These are phyloP conservation scores for Discostella stelligera DNA, from an alignment of 352 stramenopile species.

Conservation along the genomic window DNA sequence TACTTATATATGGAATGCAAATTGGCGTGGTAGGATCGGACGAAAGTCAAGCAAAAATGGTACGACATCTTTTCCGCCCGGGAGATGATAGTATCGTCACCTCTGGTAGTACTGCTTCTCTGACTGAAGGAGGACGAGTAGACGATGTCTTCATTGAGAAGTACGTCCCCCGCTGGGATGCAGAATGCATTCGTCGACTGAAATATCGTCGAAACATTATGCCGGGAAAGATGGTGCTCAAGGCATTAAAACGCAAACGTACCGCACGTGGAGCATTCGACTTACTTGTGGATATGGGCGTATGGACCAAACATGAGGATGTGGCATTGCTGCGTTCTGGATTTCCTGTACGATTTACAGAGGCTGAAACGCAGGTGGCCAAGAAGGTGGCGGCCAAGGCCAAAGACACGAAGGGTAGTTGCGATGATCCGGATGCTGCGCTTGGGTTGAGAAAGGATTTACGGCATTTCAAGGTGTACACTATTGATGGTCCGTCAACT, in stretches of 20 bases:
- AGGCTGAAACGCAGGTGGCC: conserved; percentile 27
- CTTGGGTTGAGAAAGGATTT: conserved; percentile 67
- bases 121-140: neutral
- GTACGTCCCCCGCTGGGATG: conserved; percentile 28
- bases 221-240: conserved; percentile 53
- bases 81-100: conserved; percentile 9
- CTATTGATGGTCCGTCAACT: conserved; percentile 67
- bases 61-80: conserved; percentile 51
- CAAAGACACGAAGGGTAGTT: conserved; percentile 12
- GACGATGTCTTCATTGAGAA: conserved; percentile 4
- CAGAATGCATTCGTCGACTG: conserved; percentile 44
- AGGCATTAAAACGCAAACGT: conserved; percentile 53
- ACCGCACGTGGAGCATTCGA: conserved; percentile 64
- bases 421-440: conserved; percentile 57
- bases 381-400: neutral
- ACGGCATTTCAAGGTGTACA: conserved; percentile 68
- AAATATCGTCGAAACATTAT: conserved; percentile 54
- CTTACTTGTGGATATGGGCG: conserved; percentile 62
- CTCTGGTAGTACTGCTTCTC: neutral
- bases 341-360: conserved; percentile 63
- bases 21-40: conserved; percentile 59
- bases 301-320: conserved; percentile 63
- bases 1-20: conserved; percentile 64
- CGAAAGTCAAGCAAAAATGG: conserved; percentile 46
- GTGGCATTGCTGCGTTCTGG: conserved; percentile 66